A percentile compares a stretch with the other conserved stretches of the same genome.
Evolutionary conservation across 2,329 filamentous ascomycete genomes (phyloP).

Genomic region (Pestalotiopsis sp.): DNA sequence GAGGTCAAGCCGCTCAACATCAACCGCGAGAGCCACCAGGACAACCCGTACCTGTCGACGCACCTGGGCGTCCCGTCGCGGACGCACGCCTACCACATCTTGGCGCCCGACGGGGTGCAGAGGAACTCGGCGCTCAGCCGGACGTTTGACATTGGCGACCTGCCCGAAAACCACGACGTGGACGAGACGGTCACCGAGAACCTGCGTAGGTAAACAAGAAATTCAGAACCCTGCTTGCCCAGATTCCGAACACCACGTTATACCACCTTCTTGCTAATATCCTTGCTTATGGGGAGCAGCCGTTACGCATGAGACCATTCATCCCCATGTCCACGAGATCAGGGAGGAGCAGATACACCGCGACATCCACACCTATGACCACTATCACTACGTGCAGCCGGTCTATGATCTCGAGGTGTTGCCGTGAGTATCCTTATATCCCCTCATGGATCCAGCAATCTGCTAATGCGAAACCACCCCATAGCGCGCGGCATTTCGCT

Average conservation of each 20-base stretch:
- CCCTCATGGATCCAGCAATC: not conserved
- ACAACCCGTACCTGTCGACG: constrained; percentile 2
- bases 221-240: not conserved
- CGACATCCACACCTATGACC: constrained; percentile 36
- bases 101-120: not conserved
- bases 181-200: not conserved
- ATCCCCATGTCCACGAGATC: constrained; percentile 27
- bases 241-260: not conserved
- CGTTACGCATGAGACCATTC: constrained; percentile 33
- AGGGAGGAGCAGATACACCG: constrained; percentile 31
- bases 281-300: constrained; percentile 17
- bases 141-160: not conserved
- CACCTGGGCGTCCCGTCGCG: constrained; percentile 2
- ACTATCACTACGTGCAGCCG: constrained; percentile 33
- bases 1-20: not conserved
- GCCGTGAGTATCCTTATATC: constrained; percentile 15
- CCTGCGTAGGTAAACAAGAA: not conserved
- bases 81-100: not conserved
- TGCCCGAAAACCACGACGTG: not conserved
- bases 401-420: constrained; percentile 33
- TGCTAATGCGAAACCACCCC: not conserved
- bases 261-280: not conserved
- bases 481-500: constrained; percentile 30
- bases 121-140: not conserved
- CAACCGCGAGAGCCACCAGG: not conserved